phyloP scores from a whole-genome alignment of 169 alveolate species.

The Plasmodium inui region DNA sequence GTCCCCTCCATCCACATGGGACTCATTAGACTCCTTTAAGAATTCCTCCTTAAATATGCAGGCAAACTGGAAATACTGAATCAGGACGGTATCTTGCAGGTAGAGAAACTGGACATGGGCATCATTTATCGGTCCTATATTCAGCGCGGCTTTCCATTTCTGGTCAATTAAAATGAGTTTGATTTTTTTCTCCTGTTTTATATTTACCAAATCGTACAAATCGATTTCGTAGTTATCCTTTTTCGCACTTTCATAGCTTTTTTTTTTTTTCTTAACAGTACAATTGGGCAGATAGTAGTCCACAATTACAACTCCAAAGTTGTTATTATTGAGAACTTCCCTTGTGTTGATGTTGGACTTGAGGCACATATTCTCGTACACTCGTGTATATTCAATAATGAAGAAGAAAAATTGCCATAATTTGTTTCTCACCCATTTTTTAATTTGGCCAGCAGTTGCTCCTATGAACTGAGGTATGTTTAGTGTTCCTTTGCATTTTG shows the following conservation, averaged over 20 bases:
- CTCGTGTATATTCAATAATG: slow-evolving; percentile 35
- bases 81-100: slow-evolving; percentile 53
- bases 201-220: slow-evolving; percentile 46
- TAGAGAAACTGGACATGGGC: slow-evolving; percentile 27
- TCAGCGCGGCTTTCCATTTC: slow-evolving; percentile 37
- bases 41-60: slow-evolving; percentile 18
- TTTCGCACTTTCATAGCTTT: not conserved
- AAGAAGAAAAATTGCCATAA: slow-evolving; percentile 20
- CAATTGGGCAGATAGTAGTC: slow-evolving; percentile 59
- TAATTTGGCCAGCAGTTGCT: not conserved
- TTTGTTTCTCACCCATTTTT: not conserved
- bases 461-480: not conserved
- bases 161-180: slow-evolving; percentile 48
- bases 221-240: slow-evolving; percentile 13
- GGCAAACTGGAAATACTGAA: slow-evolving; percentile 56
- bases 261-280: slow-evolving; percentile 40
- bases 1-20: not conserved
- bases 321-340: slow-evolving; percentile 50
- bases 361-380: slow-evolving; percentile 31
- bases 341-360: slow-evolving; percentile 31
- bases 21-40: not conserved
- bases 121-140: slow-evolving; percentile 4
- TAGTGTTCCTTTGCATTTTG: not conserved
- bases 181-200: slow-evolving; percentile 50
- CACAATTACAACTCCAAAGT: slow-evolving; percentile 46